Evolutionary conservation across 345 rosid species (phyloP), one percentile per base, ranked within the genome.

Genomic region (Raphanus sativus): DNA sequence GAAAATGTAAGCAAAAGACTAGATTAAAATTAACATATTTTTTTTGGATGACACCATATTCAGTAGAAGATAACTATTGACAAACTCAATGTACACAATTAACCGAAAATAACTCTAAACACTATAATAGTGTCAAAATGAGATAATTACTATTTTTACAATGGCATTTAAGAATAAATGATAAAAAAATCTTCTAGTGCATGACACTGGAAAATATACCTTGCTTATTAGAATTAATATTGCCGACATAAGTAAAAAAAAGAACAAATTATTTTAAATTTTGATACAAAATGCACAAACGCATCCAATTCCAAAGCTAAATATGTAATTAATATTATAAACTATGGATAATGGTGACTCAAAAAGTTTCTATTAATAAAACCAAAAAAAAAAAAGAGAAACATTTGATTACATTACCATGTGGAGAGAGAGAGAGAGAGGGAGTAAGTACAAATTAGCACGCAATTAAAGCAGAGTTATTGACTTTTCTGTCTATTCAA

Each of bases 231-330:
- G 8, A 29, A 29, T 13, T 3, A n/a, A 32, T 15, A 17, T 5
- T 36, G 74, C 65, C 26, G 55, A 59, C 55, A 1, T 36, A 40
- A 59, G 60, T 11, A 45, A 17, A 5, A 72, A 61, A 42, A 13
- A 26, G 26, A 21, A 48, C 26, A 64, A 64, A 73, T 21, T 32
- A 63, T 50, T 56, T 59, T 25, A 58, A 8, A 42, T 9, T 42
- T 42, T 21, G 25, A 38, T 40, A 58, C 3, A 60, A 16, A 5
- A 73, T 54, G 56, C 54, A 75, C 26, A 48, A 56, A n/a, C 8
- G 80, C 42, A 76, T 76, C 80, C 8, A 76, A 69, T 76, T 76
- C 80, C 32, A 62, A 62, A 61, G 6, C 8, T 36, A 26, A 69
- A 11, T 28, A 69, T 26, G 45, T 69, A 2, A 33, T 68, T 24